These are phyloP conservation scores for Neurospora sp. DNA, from an alignment of 495 filamentous ascomycete genomes.

Conservation along the genomic window DNA sequence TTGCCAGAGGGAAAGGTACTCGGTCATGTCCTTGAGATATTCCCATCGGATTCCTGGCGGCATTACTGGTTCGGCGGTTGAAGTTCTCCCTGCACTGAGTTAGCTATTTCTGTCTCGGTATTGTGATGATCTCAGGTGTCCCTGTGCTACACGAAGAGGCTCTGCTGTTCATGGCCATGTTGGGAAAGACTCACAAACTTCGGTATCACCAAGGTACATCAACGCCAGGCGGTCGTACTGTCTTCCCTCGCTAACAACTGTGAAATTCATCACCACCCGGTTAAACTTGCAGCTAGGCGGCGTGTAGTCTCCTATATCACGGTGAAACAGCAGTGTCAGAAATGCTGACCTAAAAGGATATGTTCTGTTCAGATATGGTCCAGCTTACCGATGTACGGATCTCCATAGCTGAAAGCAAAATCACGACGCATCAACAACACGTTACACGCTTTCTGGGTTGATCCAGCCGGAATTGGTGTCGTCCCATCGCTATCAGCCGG, in stretches of 20 bases:
- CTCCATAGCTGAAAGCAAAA: conserved; percentile 69
- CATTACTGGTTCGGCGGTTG: conserved; percentile 69
- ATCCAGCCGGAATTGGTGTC: conserved; percentile 7
- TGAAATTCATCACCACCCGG: conserved; percentile 71
- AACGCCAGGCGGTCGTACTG: conserved; percentile 75
- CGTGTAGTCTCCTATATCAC: conserved; percentile 45
- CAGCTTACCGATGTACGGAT: conserved; percentile 64
- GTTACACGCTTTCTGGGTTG: conserved; percentile 33
- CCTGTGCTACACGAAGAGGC: neutral
- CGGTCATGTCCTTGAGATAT: conserved; percentile 77
- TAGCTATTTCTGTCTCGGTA: neutral
- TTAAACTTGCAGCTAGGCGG: conserved; percentile 70
- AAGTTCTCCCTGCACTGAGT: conserved; percentile 46
- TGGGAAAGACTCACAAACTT: conserved; percentile 47
- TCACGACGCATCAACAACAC: conserved; percentile 57
- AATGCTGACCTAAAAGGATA: neutral
- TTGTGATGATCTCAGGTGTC: neutral
- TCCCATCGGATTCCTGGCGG: conserved; percentile 59
- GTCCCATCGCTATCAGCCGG: conserved; percentile 27
- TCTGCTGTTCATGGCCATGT: neutral
- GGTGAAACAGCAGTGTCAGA: neutral
- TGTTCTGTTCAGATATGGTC: neutral
- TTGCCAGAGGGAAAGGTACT: conserved; percentile 59
- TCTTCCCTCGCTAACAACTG: conserved; percentile 58
- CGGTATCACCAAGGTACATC: conserved; percentile 72